Evolutionary conservation across 2,329 filamentous ascomycete species (phyloP).

Genomic region (Parafenestella ontariensis): DNA sequence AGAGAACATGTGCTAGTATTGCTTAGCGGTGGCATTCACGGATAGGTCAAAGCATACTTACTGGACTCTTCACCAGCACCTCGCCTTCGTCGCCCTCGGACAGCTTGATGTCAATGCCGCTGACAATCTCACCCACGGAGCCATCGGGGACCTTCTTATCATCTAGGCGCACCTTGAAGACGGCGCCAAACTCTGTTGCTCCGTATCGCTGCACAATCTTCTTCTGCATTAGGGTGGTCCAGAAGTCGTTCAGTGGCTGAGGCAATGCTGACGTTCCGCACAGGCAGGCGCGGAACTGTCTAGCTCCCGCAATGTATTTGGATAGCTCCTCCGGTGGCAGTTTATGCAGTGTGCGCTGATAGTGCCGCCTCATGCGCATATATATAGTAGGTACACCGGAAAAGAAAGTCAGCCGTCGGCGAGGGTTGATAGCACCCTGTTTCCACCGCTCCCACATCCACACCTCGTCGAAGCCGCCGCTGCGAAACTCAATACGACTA

Average conservation of each 20-base stretch:
- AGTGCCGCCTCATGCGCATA: constrained; percentile 46
- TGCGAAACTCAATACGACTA: constrained; percentile 44
- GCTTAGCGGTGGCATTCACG: neutral
- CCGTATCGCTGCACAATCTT: constrained; percentile 55
- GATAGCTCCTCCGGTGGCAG: constrained; percentile 35
- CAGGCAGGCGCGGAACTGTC: constrained; percentile 51
- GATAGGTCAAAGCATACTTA: constrained; percentile 7
- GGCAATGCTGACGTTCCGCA: constrained; percentile 59
- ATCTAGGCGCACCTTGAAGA: constrained; percentile 52
- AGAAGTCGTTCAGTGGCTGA: constrained; percentile 60
- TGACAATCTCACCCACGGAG: constrained; percentile 47
- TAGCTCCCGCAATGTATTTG: constrained; percentile 54
- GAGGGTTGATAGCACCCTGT: constrained; percentile 31
- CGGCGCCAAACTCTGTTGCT: constrained; percentile 53
- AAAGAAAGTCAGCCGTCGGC: constrained; percentile 41
- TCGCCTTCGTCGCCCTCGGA: constrained; percentile 58
- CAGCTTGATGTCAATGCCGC: constrained; percentile 52
- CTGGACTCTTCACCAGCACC: constrained; percentile 50
- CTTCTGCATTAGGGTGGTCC: constrained; percentile 54
- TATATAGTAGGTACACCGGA: constrained; percentile 49
- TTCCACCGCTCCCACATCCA: constrained; percentile 48
- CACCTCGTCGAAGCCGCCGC: constrained; percentile 44
- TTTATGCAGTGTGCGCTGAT: constrained; percentile 45
- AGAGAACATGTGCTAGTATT: constrained; percentile 48
- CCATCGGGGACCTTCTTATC: constrained; percentile 37